phyloP scores from a whole-genome alignment of 139 green algal genomes.

The Asterochloris sp. region DNA sequence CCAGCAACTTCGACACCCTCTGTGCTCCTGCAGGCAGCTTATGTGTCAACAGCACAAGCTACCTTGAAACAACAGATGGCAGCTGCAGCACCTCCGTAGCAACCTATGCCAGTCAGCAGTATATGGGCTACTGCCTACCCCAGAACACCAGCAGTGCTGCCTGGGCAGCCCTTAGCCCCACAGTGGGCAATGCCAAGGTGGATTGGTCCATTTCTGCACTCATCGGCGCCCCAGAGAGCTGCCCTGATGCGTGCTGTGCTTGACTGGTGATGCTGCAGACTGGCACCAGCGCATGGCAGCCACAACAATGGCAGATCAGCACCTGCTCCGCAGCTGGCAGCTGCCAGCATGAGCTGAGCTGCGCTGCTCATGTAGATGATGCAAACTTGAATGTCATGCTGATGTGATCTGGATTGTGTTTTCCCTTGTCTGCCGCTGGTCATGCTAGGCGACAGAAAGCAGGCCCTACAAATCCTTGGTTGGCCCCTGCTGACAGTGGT shows the following conservation, averaged over 20 bases:
- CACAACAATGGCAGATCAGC: background rate
- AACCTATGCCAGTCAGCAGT: slow-evolving; percentile 3
- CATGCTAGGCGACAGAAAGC: background rate
- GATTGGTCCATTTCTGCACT: background rate
- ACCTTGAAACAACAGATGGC: background rate
- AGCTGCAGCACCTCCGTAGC: background rate
- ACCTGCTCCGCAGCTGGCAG: too few species aligned
- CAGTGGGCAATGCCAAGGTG: background rate
- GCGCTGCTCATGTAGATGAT: background rate
- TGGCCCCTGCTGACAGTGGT: background rate
- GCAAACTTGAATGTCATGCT: too few species aligned
- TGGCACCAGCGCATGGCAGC: too few species aligned
- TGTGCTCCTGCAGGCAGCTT: background rate
- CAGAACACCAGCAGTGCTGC: background rate
- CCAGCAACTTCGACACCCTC: background rate
- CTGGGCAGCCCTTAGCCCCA: background rate
- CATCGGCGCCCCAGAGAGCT: background rate
- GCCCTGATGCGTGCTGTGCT: background rate
- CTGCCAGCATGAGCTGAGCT: background rate
- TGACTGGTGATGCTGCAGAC: too few species aligned
- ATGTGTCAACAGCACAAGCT: slow-evolving; percentile 7
- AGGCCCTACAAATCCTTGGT: background rate
- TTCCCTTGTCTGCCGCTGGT: background rate
- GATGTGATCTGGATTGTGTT: background rate
- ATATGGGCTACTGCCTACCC: slow-evolving; percentile 13